Conservation (phyloP, 2,329 filamentous ascomycete genomes). For the Neocatenulostroma microsporum region DNA sequence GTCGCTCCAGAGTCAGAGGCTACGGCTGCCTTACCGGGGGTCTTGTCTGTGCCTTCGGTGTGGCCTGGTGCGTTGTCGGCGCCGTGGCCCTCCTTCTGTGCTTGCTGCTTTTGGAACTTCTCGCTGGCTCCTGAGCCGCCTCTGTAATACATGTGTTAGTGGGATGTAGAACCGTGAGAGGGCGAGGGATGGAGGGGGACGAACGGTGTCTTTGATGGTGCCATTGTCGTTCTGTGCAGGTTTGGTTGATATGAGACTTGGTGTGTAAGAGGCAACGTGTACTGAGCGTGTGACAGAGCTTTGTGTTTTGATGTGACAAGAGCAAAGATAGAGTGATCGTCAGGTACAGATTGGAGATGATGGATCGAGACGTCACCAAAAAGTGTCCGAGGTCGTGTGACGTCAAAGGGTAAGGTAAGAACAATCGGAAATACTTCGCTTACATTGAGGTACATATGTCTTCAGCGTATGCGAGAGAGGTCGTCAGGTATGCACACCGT, state of each 20-base stretch:
- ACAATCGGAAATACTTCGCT: too few species aligned
- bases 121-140: constrained; percentile 26
- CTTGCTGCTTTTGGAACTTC: constrained; percentile 31
- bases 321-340: too few species aligned
- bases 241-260: too few species aligned
- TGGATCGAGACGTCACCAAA: too few species aligned
- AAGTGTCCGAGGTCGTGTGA: constrained; percentile 5
- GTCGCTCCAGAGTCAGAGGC: constrained; percentile 29
- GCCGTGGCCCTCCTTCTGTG: constrained; percentile 27
- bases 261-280: too few species aligned
- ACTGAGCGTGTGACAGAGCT: too few species aligned
- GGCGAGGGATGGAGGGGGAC: background rate
- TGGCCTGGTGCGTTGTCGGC: constrained; percentile 27
- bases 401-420: too few species aligned
- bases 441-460: too few species aligned
- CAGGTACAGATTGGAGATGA: too few species aligned
- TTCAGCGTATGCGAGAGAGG: too few species aligned
- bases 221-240: constrained; percentile 13
- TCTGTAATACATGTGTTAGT: constrained; percentile 15
- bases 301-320: too few species aligned
- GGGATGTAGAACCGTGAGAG: background rate
- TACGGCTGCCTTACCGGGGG: constrained; percentile 27
- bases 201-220: constrained; percentile 21
- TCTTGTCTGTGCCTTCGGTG: constrained; percentile 18
- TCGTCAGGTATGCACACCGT: too few species aligned